Evolutionary conservation across 805 yeast species (phyloP), one percentile per base, ranked within the genome.

Genomic region (Wickerhamiella shivajii): DNA sequence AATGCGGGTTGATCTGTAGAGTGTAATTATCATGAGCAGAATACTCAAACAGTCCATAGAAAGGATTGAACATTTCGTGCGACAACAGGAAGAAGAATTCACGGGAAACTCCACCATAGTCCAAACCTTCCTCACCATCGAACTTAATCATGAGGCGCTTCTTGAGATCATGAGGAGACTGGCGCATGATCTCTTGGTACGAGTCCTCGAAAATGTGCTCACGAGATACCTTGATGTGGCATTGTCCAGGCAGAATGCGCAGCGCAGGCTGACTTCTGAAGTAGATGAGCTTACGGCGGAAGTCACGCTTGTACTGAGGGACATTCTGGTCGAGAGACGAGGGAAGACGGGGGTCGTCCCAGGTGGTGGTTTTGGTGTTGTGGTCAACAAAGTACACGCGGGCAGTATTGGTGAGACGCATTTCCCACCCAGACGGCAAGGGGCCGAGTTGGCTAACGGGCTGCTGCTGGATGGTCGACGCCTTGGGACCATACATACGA

Each of bases 301-400:
- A 90, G 59, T 90, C 99, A 64, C 99, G 87, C 69, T 90, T 90
- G 59, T 90, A 90, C 61, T 90, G 97, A 15, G 99, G 99, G 48
- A 90, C 99, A 47, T 87, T 87, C 61, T 90, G 97, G 57, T 90
- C 99, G 47, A 90, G 64, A 6, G 94, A 80, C 5, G 96, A 83
- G 33, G 99, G 99, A 54, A 90, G 67, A 53, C 99, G 75, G 43
- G 99, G 99, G 55, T 90, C 99, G 59, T 90, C 99, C 99, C 99
- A 90, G 1, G 99, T 90, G 1, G 99, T 90, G 0, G 99, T 90
- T 62, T 90, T 90, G 20, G 99, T 90, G 60, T 90, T 90, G 64
- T 90, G 99, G 58, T 90, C 99, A 44, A 90, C 99, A 57, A 90
- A 90, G 57, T 90, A 90, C 15, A 90, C 98, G 56, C 99, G 73